Evolutionary conservation across 768 basidiomycete species (phyloP).

Genomic region (Cystobasidium onofrii): DNA sequence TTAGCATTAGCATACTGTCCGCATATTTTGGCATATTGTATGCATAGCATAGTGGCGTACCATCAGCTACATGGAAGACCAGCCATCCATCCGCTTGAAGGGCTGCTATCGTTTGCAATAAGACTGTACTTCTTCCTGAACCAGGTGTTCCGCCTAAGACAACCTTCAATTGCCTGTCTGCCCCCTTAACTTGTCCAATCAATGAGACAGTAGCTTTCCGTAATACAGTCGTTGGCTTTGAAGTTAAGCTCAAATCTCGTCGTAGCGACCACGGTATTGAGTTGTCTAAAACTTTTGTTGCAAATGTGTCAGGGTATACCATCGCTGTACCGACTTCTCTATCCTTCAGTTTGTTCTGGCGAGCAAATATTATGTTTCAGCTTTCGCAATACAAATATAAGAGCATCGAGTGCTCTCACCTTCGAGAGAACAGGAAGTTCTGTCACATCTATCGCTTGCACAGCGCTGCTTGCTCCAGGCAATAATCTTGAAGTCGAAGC

Average conservation of each 20-base stretch:
- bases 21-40: not conserved
- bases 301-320: not conserved
- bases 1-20: not conserved
- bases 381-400: not conserved
- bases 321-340: constrained; percentile 15
- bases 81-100: constrained; percentile 3
- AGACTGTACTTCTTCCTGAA: constrained; percentile 7
- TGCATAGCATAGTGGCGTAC: not conserved
- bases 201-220: constrained; percentile 9
- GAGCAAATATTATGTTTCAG: not conserved
- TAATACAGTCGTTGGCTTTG: not conserved
- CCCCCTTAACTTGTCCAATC: not conserved
- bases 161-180: constrained; percentile 7
- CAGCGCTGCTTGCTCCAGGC: not conserved
- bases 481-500: not conserved
- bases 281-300: not conserved
- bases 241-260: not conserved
- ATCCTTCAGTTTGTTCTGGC: not conserved
- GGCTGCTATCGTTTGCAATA: constrained; percentile 15
- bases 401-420: not conserved
- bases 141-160: not conserved
- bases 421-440: not conserved
- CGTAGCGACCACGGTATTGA: not conserved
- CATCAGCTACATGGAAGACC: constrained; percentile 8
- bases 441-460: not conserved